phyloP scores from a whole-genome alignment of 345 rosid genomes.

The Citrus medica region DNA sequence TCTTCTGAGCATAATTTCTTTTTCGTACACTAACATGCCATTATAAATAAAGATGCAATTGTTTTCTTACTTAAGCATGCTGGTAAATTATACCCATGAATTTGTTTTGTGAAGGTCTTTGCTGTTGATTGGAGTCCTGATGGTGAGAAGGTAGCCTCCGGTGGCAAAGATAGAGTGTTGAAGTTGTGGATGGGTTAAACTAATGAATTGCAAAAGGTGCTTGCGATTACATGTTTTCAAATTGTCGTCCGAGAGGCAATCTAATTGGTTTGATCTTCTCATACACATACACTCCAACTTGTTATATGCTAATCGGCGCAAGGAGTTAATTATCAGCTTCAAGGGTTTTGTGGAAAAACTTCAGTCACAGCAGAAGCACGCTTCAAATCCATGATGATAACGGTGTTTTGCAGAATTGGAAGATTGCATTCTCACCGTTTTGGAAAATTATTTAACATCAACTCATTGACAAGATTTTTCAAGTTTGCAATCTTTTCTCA shows the following conservation, averaged over 20 bases:
- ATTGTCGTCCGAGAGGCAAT: background rate
- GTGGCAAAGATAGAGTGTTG: conserved; percentile 86
- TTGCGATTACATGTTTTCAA: background rate
- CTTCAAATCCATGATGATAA: background rate
- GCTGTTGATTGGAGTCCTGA: conserved; percentile 99
- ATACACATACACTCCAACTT: background rate
- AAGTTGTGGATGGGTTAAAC: conserved; percentile 90
- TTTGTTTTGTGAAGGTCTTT: conserved; percentile 45
- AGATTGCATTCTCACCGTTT: background rate
- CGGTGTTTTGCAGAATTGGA: background rate
- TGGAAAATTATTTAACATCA: too few relatives aligned
- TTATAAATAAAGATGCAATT: background rate
- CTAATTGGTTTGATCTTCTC: background rate
- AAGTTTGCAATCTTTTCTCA: background rate
- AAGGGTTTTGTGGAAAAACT: background rate
- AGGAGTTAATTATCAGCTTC: background rate
- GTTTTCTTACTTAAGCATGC: background rate
- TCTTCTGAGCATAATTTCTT: background rate
- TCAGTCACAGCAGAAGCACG: background rate
- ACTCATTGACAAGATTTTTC: too few relatives aligned
- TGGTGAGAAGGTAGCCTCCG: conserved; percentile 97
- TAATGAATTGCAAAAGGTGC: background rate
- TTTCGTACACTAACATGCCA: background rate
- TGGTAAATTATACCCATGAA: conserved; percentile 1
- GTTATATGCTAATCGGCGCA: background rate